phyloP scores from a whole-genome alignment of 495 filamentous ascomycete species.

The Cryomyces minteri region DNA sequence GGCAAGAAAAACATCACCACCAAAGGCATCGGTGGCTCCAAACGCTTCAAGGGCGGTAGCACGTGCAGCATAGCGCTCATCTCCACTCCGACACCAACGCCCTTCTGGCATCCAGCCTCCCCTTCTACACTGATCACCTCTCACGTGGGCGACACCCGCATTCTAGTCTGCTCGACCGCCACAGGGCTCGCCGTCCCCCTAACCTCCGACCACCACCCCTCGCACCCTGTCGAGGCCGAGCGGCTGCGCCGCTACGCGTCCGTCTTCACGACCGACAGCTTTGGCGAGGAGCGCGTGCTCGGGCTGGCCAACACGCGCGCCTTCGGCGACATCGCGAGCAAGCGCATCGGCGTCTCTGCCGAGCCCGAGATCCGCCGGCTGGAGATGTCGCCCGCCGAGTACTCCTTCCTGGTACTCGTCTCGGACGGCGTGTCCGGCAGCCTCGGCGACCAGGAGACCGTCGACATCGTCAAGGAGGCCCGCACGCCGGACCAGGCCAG shows the following conservation, averaged over 20 bases:
- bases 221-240: slow-evolving; percentile 61
- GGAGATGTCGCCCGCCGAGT: slow-evolving; percentile 64
- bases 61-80: slow-evolving; percentile 81
- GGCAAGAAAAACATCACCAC: neutral
- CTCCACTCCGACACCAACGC: slow-evolving; percentile 73
- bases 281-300: slow-evolving; percentile 89
- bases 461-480: slow-evolving; percentile 88
- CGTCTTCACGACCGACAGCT: slow-evolving; percentile 83
- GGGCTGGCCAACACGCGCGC: slow-evolving; percentile 86
- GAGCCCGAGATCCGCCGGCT: slow-evolving; percentile 70
- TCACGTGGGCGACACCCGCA: slow-evolving; percentile 85
- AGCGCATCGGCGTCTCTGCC: slow-evolving; percentile 81
- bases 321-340: slow-evolving; percentile 81
- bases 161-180: slow-evolving; percentile 64
- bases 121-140: slow-evolving; percentile 70
- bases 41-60: slow-evolving; percentile 75
- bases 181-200: slow-evolving; percentile 62
- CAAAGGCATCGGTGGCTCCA: slow-evolving; percentile 41
- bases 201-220: slow-evolving; percentile 80
- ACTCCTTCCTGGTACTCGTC: slow-evolving; percentile 71
- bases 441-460: slow-evolving; percentile 78
- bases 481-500: slow-evolving; percentile 75
- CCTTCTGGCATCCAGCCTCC: slow-evolving; percentile 85
- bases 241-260: slow-evolving; percentile 71
- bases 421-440: slow-evolving; percentile 75